Percentiles rank a stretch among this genome's conserved stretches.
Conservation (phyloP, 2,329 filamentous ascomycete genomes). For the Aspergillus oerlinghausenensis region DNA sequence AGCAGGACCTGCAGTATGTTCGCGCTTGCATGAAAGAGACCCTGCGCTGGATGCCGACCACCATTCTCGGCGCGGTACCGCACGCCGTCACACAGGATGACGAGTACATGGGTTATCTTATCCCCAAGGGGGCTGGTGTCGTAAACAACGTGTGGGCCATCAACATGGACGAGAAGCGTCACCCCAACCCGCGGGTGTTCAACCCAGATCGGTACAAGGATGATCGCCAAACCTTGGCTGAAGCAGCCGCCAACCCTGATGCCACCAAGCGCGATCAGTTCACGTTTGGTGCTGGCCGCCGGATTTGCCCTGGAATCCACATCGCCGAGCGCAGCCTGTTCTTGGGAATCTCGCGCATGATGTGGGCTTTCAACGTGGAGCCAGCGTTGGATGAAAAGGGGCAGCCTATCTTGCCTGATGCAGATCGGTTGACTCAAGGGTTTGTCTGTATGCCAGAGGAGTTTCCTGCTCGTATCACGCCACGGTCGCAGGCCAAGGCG, state of each 20-base stretch:
- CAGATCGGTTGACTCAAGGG: slow-evolving; percentile 39
- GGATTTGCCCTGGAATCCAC: slow-evolving; percentile 56
- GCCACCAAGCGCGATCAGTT: slow-evolving; percentile 48
- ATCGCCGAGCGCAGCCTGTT: slow-evolving; percentile 49
- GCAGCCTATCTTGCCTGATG: slow-evolving; percentile 33
- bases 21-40: slow-evolving; percentile 33
- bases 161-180: slow-evolving; percentile 39
- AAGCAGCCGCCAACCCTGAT: slow-evolving; percentile 33
- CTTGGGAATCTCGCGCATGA: slow-evolving; percentile 44
- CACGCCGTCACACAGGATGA: slow-evolving; percentile 49
- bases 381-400: slow-evolving; percentile 27
- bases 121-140: slow-evolving; percentile 47
- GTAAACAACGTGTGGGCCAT: slow-evolving; percentile 44
- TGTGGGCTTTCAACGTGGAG: slow-evolving; percentile 47
- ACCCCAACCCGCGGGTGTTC: slow-evolving; percentile 37
- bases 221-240: slow-evolving; percentile 30
- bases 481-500: slow-evolving; percentile 28
- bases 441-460: slow-evolving; percentile 44
- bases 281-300: slow-evolving; percentile 52
- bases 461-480: slow-evolving; percentile 34
- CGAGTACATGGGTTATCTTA: slow-evolving; percentile 45
- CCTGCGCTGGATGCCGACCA: slow-evolving; percentile 38
- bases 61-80: slow-evolving; percentile 42
- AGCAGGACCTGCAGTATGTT: slow-evolving; percentile 29
- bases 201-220: slow-evolving; percentile 33